Evolutionary conservation across 768 basidiomycete species (phyloP).

Genomic region (Phlegmacium glaucopus): DNA sequence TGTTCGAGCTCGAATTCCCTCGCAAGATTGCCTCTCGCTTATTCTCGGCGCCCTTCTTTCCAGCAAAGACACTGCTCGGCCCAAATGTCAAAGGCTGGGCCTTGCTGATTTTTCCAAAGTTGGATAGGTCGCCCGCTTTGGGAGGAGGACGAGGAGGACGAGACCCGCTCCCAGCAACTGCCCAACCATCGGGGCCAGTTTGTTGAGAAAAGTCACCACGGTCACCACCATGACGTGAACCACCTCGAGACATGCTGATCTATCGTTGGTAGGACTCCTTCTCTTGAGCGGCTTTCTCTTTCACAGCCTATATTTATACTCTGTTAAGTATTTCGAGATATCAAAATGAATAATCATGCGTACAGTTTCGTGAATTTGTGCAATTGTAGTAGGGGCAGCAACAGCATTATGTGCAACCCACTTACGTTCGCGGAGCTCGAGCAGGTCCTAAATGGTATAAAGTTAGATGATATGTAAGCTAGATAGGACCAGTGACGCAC

Average conservation of each 20-base stretch:
- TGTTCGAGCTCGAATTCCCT: constrained; percentile 74
- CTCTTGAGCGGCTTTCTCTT: constrained; percentile 69
- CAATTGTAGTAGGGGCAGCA: constrained; percentile 82
- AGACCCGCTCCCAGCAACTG: constrained; percentile 52
- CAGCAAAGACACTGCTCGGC: constrained; percentile 79
- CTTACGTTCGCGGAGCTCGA: constrained; percentile 80
- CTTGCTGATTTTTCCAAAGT: constrained; percentile 84
- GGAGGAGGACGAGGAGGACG: constrained; percentile 53
- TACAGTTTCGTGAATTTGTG: constrained; percentile 85
- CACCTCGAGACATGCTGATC: constrained; percentile 83
- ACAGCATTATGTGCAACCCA: constrained; percentile 75
- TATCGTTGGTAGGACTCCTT: constrained; percentile 59
- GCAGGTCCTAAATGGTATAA: constrained; percentile 62
- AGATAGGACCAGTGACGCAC: constrained; percentile 39
- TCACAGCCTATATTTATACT: constrained; percentile 55
- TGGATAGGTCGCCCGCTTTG: constrained; percentile 82
- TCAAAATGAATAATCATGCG: constrained; percentile 24
- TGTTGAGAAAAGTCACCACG: constrained; percentile 52
- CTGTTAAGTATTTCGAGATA: neutral
- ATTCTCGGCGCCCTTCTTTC: constrained; percentile 53
- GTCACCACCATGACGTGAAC: constrained; percentile 83
- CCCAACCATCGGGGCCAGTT: constrained; percentile 85
- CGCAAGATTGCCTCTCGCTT: constrained; percentile 78
- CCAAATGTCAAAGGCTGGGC: constrained; percentile 71
- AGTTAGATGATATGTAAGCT: constrained; percentile 7